A percentile compares a stretch with the other conserved stretches of the same genome.
Conservation (phyloP, 164 flowering plant species). For the Amborella trichopoda region DNA sequence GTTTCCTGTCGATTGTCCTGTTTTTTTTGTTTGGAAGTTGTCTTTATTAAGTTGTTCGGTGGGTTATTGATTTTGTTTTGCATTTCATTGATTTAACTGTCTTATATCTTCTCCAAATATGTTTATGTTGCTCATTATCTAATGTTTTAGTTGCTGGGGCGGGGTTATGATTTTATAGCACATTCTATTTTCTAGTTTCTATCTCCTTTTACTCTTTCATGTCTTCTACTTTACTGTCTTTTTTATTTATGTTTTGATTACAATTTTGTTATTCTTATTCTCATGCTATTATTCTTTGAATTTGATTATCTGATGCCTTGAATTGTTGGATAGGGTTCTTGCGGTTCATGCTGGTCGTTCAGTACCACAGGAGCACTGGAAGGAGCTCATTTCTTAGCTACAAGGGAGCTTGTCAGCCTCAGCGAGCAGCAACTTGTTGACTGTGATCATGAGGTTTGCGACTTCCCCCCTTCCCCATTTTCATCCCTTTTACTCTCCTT, state of each 20-base stretch:
- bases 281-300: background rate
- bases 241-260: background rate
- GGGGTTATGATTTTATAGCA: too few relatives aligned
- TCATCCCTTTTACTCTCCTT: too few relatives aligned
- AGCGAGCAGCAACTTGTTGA: slow-evolving; percentile 97
- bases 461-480: too few relatives aligned
- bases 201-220: background rate
- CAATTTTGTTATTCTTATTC: background rate
- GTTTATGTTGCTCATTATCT: too few relatives aligned
- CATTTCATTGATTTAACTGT: too few relatives aligned
- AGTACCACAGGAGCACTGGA: slow-evolving; percentile 89
- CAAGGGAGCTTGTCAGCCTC: slow-evolving; percentile 73
- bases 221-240: background rate
- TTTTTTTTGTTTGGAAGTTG: too few relatives aligned
- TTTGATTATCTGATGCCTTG: background rate
- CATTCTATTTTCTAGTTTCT: too few relatives aligned
- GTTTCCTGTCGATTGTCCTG: too few relatives aligned
- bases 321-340: slow-evolving; percentile 48
- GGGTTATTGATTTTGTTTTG: too few relatives aligned
- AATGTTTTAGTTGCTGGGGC: too few relatives aligned
- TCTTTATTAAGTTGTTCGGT: too few relatives aligned
- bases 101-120: too few relatives aligned
- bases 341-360: slow-evolving; percentile 98
- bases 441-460: slow-evolving; percentile 92
- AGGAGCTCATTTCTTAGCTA: slow-evolving; percentile 70